These are phyloP conservation scores for Acanthamoeba sp. DNA, from an alignment of 208 protist species.

Conservation along the genomic window DNA sequence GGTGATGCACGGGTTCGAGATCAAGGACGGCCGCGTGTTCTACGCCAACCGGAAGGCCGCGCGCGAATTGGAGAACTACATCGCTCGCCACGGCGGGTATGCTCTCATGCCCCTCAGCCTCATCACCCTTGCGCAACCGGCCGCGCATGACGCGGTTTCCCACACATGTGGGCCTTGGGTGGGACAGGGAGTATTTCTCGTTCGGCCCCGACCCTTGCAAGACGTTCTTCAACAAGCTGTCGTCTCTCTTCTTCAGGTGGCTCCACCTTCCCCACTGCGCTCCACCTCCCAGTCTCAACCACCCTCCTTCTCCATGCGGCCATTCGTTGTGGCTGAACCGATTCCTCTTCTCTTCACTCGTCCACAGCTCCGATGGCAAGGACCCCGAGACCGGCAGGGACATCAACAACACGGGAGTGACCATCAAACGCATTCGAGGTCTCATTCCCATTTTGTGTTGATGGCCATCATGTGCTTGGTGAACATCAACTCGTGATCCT, in stretches of 20 bases:
- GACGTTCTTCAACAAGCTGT: constrained; percentile 4
- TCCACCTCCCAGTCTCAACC: neutral
- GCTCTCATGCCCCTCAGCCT: too few relatives aligned
- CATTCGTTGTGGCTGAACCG: too few relatives aligned
- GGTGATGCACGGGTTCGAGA: constrained; percentile 47
- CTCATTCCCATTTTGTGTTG: too few relatives aligned
- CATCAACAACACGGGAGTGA: neutral
- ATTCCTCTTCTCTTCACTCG: too few relatives aligned
- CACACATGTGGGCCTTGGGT: too few relatives aligned
- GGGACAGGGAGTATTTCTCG: neutral
- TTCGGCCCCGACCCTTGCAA: constrained; percentile 29
- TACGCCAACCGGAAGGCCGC: constrained; percentile 38
- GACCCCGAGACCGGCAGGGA: neutral
- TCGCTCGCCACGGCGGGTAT: constrained; percentile 2
- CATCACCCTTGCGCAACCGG: too few relatives aligned
- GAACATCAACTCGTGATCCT: too few relatives aligned
- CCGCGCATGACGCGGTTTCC: too few relatives aligned
- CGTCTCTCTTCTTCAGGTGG: neutral
- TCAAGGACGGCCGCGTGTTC: constrained; percentile 13
- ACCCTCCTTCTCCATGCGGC: neutral
- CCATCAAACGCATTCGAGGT: neutral
- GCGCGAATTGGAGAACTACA: constrained; percentile 7
- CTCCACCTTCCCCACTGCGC: neutral
- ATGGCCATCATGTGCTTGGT: too few relatives aligned
- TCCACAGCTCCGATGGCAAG: neutral